Conservation (phyloP, 768 basidiomycete genomes). For the Boletus reticulatus region DNA sequence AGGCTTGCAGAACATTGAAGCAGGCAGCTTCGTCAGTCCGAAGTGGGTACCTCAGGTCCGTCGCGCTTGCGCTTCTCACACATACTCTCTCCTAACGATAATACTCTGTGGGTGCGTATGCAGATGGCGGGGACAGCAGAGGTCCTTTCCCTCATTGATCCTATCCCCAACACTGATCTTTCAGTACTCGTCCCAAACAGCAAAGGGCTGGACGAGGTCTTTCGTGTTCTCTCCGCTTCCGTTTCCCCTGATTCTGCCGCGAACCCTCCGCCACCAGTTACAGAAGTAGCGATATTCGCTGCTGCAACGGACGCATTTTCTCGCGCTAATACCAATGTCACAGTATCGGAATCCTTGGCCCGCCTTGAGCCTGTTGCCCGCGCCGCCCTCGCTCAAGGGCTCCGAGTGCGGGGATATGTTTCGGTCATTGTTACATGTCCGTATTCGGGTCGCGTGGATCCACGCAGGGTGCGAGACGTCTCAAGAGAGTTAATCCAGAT, state of each 20-base stretch:
- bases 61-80: constrained; percentile 1
- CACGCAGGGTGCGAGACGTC: constrained; percentile 62
- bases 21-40: constrained; percentile 88
- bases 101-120: background rate
- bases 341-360: constrained; percentile 65
- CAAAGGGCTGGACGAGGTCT: constrained; percentile 69
- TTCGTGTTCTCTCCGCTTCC: constrained; percentile 46
- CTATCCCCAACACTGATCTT: constrained; percentile 56
- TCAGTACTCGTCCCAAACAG: constrained; percentile 82
- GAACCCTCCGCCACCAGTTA: constrained; percentile 49
- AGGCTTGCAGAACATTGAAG: constrained; percentile 71
- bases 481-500: constrained; percentile 73
- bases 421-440: constrained; percentile 85
- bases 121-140: constrained; percentile 89
- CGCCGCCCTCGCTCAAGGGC: constrained; percentile 54
- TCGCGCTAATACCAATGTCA: constrained; percentile 80
- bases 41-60: constrained; percentile 88
- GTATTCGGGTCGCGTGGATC: constrained; percentile 76
- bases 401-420: constrained; percentile 82
- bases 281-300: constrained; percentile 89
- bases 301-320: constrained; percentile 87
- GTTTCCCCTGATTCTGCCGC: constrained; percentile 27
- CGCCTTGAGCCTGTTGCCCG: constrained; percentile 60
- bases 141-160: constrained; percentile 59
- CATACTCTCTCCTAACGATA: background rate